phyloP scores from a whole-genome alignment of 176 grass and related monocot genomes.

The Ananas comosus region DNA sequence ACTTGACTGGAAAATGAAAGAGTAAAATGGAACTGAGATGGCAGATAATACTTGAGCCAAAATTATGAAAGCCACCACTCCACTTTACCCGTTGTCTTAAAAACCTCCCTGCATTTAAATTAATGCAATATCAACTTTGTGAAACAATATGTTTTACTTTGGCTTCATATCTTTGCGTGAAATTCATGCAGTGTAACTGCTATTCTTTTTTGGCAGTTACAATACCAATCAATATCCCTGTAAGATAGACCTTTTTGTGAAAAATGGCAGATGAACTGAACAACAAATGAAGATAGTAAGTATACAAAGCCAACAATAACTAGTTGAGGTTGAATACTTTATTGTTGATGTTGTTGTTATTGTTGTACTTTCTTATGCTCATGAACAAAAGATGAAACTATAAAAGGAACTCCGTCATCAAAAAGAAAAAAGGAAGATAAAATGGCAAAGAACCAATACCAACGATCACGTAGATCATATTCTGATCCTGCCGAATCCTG shows the following conservation, averaged over 20 bases:
- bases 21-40: too few relatives aligned
- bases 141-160: neutral
- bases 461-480: slow-evolving; percentile 62
- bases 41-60: too few relatives aligned
- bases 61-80: too few relatives aligned
- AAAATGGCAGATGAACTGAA: neutral
- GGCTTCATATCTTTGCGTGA: neutral
- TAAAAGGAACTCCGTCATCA: neutral
- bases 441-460: slow-evolving; percentile 44
- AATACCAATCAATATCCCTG: neutral
- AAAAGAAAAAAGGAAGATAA: neutral
- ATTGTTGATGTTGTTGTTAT: neutral
- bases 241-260: neutral
- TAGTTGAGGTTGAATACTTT: neutral
- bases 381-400: neutral
- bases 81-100: too few relatives aligned
- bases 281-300: neutral
- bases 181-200: neutral
- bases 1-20: too few relatives aligned
- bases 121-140: neutral
- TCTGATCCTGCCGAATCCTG: slow-evolving; percentile 80
- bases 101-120: too few relatives aligned
- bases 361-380: neutral
- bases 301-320: neutral
- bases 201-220: neutral